phyloP scores from a whole-genome alignment of 1,284 basidiomycete species.

The Cutaneotrichosporon sp. region DNA sequence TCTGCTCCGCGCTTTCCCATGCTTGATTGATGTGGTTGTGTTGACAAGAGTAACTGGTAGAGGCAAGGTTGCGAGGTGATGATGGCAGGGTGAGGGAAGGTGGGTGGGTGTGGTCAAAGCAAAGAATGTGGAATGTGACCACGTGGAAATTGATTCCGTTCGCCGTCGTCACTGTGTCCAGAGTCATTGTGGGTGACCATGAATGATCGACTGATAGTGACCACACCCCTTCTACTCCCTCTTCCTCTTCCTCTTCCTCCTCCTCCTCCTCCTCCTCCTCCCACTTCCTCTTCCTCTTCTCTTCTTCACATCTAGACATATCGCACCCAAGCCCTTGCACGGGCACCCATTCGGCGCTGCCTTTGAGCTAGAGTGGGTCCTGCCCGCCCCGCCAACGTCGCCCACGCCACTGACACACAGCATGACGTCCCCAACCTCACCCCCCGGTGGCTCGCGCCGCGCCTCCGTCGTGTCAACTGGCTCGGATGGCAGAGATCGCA shows the following conservation, averaged over 20 bases:
- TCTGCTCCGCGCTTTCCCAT: conserved; percentile 72
- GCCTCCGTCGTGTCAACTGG: not conserved
- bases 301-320: not conserved
- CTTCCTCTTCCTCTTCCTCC: not conserved
- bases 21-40: conserved; percentile 2
- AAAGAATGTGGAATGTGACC: conserved; percentile 4
- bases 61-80: too few species aligned
- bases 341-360: not conserved
- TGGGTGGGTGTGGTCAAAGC: not conserved
- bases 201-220: too few species aligned
- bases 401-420: not conserved
- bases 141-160: conserved; percentile 5
- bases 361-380: not conserved
- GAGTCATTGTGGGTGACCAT: too few species aligned
- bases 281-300: not conserved
- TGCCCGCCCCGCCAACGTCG: not conserved
- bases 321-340: not conserved
- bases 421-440: not conserved
- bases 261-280: too few species aligned
- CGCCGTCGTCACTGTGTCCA: too few species aligned
- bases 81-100: too few species aligned
- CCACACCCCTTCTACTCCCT: too few species aligned
- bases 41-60: not conserved
- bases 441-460: not conserved
- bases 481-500: not conserved